Evolutionary conservation across 371 early-diverging fungal genomes (phyloP).

Genomic region (Catenaria anguillulae): DNA sequence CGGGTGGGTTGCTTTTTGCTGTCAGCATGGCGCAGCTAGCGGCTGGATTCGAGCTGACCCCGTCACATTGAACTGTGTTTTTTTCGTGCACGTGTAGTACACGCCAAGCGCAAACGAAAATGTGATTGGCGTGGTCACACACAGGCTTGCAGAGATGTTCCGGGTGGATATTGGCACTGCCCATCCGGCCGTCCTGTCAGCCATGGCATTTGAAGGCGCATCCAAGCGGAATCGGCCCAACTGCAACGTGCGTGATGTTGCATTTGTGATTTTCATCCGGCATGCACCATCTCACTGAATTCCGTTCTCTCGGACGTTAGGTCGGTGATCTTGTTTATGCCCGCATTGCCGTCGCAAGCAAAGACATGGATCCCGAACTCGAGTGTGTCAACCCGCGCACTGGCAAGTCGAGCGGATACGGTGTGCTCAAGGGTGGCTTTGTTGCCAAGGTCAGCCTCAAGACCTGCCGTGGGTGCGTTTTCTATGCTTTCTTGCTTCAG

Average conservation of each 20-base stretch:
- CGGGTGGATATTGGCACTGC: conserved; percentile 87
- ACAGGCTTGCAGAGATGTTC: conserved; percentile 56
- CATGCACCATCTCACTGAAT: not conserved
- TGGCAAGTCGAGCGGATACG: conserved; percentile 61
- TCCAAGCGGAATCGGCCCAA: conserved; percentile 81
- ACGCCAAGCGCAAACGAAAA: conserved; percentile 70
- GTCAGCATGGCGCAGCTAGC: too few relatives aligned
- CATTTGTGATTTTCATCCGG: not conserved
- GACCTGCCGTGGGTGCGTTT: conserved; percentile 44
- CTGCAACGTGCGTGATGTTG: conserved; percentile 31
- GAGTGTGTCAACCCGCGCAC: conserved; percentile 68
- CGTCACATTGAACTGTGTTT: too few relatives aligned
- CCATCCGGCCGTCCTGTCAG: conserved; percentile 57
- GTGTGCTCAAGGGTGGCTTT: conserved; percentile 55
- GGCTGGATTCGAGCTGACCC: too few relatives aligned
- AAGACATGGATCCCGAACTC: conserved; percentile 91
- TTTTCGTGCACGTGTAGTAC: conserved; percentile 37
- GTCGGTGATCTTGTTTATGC: conserved; percentile 70
- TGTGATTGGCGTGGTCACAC: conserved; percentile 65
- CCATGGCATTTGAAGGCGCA: conserved; percentile 86
- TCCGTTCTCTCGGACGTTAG: conserved; percentile 11
- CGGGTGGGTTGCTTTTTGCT: conserved; percentile 38
- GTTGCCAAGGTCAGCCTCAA: conserved; percentile 51
- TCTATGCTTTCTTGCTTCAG: not conserved
- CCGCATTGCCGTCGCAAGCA: conserved; percentile 66